These are phyloP conservation scores for Phytophthora pinifolia DNA, from an alignment of 352 stramenopile species.

Conservation along the genomic window DNA sequence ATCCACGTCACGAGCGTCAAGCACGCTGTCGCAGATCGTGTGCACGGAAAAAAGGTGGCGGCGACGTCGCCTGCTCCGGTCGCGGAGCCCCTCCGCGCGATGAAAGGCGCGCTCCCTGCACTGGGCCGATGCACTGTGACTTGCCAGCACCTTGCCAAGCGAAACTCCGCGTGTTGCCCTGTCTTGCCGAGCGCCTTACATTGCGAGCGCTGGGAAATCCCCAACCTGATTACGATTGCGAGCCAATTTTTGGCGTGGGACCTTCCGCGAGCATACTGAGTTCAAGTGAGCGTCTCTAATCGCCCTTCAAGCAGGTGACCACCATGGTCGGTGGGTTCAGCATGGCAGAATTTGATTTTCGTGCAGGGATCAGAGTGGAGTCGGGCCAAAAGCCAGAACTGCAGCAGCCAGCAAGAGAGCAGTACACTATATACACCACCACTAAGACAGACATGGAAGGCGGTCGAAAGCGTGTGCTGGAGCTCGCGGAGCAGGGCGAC, in stretches of 20 bases:
- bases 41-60: no score
- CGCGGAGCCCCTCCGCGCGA: no score
- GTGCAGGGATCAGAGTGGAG: constrained; percentile 15
- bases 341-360: constrained; percentile 11
- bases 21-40: no score
- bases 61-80: no score
- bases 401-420: neutral
- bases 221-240: constrained; percentile 13
- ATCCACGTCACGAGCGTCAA: no score
- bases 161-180: no score
- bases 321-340: neutral
- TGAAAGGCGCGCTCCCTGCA: no score
- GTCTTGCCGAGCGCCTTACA: neutral
- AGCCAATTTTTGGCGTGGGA: constrained; percentile 18
- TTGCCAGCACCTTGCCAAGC: no score
- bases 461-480: constrained; percentile 46
- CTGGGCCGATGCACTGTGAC: no score
- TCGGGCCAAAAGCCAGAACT: constrained; percentile 6
- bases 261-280: constrained; percentile 16
- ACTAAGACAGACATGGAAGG: constrained; percentile 33
- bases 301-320: neutral
- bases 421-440: no score
- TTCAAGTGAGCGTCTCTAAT: constrained; percentile 9
- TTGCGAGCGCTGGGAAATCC: constrained; percentile 1
- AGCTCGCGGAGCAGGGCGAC: constrained; percentile 65